Evolutionary conservation across 805 yeast species (phyloP).

Genomic region (Ogataea pilisensis): DNA sequence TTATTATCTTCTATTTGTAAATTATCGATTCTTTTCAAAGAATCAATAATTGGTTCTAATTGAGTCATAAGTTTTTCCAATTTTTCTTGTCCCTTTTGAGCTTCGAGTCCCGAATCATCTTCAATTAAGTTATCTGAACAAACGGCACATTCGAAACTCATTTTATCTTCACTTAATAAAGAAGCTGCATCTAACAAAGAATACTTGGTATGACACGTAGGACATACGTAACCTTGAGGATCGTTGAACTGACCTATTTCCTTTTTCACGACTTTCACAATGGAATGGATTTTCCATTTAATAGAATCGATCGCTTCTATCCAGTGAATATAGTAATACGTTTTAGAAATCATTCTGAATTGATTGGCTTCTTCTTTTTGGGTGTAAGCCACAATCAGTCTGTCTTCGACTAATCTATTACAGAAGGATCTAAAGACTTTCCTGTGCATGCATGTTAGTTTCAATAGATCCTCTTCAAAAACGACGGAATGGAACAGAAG

Average conservation of each 20-base stretch:
- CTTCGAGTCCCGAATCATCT: constrained; percentile 83
- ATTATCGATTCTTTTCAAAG: constrained; percentile 78
- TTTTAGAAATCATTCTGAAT: constrained; percentile 67
- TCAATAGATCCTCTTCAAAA: constrained; percentile 86
- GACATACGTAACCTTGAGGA: constrained; percentile 93
- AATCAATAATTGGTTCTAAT: constrained; percentile 80
- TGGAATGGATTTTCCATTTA: constrained; percentile 92
- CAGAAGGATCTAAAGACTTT: constrained; percentile 84
- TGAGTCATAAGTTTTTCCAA: constrained; percentile 84
- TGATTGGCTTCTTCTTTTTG: constrained; percentile 69
- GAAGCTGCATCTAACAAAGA: constrained; percentile 87
- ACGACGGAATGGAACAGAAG: constrained; percentile 81
- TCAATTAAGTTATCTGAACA: constrained; percentile 78
- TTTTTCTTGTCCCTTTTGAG: constrained; percentile 73
- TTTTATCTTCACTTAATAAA: constrained; percentile 70
- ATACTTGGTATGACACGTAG: constrained; percentile 75
- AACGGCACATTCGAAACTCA: constrained; percentile 77
- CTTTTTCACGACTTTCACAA: constrained; percentile 73
- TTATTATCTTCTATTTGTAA: constrained; percentile 80
- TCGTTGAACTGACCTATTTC: constrained; percentile 81
- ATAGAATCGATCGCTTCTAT: constrained; percentile 94
- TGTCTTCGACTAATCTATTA: constrained; percentile 78
- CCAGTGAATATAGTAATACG: constrained; percentile 73
- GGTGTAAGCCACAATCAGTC: constrained; percentile 64
- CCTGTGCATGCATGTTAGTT: constrained; percentile 74